Evolutionary conservation across 768 basidiomycete species (phyloP), one percentile per base, ranked within the genome.

Genomic region (Lentinula guzmanii): DNA sequence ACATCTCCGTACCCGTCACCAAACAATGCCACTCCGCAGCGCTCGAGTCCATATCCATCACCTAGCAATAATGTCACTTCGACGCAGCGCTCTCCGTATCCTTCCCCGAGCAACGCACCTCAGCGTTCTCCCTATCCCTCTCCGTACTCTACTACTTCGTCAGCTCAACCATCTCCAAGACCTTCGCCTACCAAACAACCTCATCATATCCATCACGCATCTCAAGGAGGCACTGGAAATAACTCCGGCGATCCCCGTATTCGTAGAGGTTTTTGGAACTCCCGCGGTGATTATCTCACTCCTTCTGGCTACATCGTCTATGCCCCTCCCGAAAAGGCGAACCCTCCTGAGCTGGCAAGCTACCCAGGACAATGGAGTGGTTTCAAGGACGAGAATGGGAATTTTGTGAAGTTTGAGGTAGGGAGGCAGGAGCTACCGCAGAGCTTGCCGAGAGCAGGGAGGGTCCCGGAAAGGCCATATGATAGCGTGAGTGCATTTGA

Each of bases 281-380:
- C 79, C n/a, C 83, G 89, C 1, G 90, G 90, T 0, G 90, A 91
- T 68, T 83, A 89, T 65, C 77, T 88, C 54, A 87, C 85, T 21
- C 57, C 70, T 21, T 71, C 75, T 18, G 78, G 79, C 52, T 86
- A 74, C 65, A 76, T 90, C 64, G 88, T 91, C 34, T 90, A 86
- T 60, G 88, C 86, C 7, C 90, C 90, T 1, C 71, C 69, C 0
- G 71, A 77, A 7, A 70, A 71, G 51, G 77, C 79, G n/a, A 85
- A 85, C 65, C 90, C 90, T 1, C 63, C 68, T 0, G 90, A 91
- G 8, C 76, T 91, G 28, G 71, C 74, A 45, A 72, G 78, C 1
- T 90, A 91, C 65, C 90, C 89, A 1, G 67, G 71, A 1, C 79
- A 80, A 63, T 71, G 72, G 13, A 79, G 79, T 15, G 85, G 84